phyloP scores from a whole-genome alignment of 495 filamentous ascomycete genomes.

The Haplographium delicatum region DNA sequence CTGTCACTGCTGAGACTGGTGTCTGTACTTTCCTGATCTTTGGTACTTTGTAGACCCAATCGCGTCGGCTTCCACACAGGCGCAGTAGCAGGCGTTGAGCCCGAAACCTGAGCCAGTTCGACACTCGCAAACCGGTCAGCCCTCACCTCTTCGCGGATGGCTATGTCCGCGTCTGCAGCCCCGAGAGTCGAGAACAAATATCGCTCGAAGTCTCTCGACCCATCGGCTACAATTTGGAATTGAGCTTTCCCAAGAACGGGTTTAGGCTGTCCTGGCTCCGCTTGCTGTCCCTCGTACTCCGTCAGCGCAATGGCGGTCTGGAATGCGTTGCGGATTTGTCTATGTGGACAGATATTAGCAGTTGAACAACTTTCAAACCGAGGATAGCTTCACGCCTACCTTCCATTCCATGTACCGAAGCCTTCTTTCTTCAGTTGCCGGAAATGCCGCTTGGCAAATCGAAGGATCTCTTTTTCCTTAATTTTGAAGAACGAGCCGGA shows the following conservation, averaged over 20 bases:
- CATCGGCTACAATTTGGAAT: slow-evolving; percentile 26
- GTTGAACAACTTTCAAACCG: neutral
- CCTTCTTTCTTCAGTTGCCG: slow-evolving; percentile 8
- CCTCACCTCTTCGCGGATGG: slow-evolving; percentile 13
- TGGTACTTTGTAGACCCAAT: neutral
- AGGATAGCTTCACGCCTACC: neutral
- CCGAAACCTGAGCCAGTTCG: neutral
- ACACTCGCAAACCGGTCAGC: neutral
- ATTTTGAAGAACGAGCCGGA: slow-evolving; percentile 10
- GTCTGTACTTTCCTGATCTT: neutral
- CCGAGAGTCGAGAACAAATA: slow-evolving; percentile 22
- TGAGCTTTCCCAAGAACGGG: slow-evolving; percentile 12
- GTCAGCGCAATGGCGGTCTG: slow-evolving; percentile 29
- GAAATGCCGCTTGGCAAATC: slow-evolving; percentile 15
- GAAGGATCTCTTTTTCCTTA: slow-evolving; percentile 17
- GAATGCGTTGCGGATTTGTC: slow-evolving; percentile 32
- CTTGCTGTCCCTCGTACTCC: slow-evolving; percentile 17
- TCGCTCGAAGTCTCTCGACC: slow-evolving; percentile 23
- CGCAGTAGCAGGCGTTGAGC: neutral
- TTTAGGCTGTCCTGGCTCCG: neutral
- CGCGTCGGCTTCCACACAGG: neutral
- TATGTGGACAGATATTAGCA: neutral
- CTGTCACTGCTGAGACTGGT: too few species aligned
- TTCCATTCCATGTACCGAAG: slow-evolving; percentile 25
- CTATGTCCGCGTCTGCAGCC: slow-evolving; percentile 17